phyloP scores from a whole-genome alignment of 306 rosid genomes.

The Lagenaria siceraria region DNA sequence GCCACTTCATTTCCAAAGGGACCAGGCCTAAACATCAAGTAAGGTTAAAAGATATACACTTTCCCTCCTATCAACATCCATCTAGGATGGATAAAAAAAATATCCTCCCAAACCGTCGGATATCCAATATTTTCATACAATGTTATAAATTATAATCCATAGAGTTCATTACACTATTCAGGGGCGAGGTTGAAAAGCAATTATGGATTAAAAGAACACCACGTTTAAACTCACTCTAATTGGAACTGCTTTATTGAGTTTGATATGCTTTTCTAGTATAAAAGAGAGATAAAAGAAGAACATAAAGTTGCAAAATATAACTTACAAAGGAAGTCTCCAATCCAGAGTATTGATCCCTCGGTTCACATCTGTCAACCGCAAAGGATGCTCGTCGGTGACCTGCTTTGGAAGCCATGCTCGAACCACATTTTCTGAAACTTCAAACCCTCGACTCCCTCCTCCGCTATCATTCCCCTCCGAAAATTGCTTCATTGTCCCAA shows the following conservation, averaged over 20 bases:
- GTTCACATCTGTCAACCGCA: slow-evolving; percentile 58
- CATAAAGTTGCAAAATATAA: slow-evolving; percentile 6
- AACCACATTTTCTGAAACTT: slow-evolving; percentile 33
- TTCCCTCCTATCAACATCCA: background rate
- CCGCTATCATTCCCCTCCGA: slow-evolving; percentile 16
- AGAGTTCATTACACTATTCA: background rate
- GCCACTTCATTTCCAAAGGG: slow-evolving; percentile 61
- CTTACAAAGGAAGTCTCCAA: slow-evolving; percentile 78
- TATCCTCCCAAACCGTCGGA: background rate
- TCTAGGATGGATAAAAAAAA: background rate
- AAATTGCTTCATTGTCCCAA: slow-evolving; percentile 38
- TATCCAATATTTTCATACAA: background rate
- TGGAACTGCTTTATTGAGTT: background rate
- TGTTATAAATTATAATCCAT: background rate
- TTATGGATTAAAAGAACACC: background rate
- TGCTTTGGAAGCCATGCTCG: slow-evolving; percentile 50
- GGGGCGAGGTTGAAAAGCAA: background rate
- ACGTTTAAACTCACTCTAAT: background rate
- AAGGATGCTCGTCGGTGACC: slow-evolving; percentile 27
- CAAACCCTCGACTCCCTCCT: slow-evolving; percentile 19
- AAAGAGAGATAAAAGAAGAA: background rate
- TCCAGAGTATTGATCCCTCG: slow-evolving; percentile 29
- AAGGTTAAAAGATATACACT: background rate
- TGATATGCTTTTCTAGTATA: background rate
- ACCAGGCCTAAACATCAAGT: slow-evolving; percentile 46